Evolutionary conservation across 306 rosid species (phyloP).

Genomic region (Fagus crenata): DNA sequence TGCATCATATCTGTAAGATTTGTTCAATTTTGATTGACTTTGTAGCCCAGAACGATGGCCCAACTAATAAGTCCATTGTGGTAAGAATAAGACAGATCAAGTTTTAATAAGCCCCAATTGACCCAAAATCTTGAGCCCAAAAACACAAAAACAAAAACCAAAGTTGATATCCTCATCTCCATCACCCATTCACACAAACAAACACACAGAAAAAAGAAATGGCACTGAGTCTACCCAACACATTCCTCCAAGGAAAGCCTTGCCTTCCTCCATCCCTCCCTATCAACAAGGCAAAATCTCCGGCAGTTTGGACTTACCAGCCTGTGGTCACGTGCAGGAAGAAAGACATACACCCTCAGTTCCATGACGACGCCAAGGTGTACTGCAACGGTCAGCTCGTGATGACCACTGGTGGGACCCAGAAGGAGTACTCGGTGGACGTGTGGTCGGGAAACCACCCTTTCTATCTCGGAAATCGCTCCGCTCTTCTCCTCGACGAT

Average conservation of each 20-base stretch:
- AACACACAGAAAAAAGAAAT: conserved; percentile 30
- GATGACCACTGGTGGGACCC: conserved; percentile 90
- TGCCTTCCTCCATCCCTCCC: conserved; percentile 29
- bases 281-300: conserved; percentile 37
- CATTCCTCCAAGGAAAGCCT: conserved; percentile 50
- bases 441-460: conserved; percentile 99
- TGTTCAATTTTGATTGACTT: too few species aligned
- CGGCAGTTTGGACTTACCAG: conserved; percentile 17
- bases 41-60: too few species aligned
- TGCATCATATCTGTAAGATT: too few species aligned
- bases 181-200: neutral
- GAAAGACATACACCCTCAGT: conserved; percentile 84
- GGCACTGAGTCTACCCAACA: conserved; percentile 59
- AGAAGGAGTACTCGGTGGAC: conserved; percentile 84
- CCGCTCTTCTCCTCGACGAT: conserved; percentile 50
- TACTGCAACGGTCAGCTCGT: conserved; percentile 80
- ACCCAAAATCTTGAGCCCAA: neutral
- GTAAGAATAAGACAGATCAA: too few species aligned
- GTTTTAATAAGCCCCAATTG: neutral
- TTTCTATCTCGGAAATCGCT: conserved; percentile 81
- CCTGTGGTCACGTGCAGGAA: conserved; percentile 66
- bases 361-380: conserved; percentile 74
- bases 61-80: too few species aligned
- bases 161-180: conserved; percentile 17
- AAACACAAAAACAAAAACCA: neutral